phyloP scores from a whole-genome alignment of 768 basidiomycete genomes.

The Termitomyces titanicus region DNA sequence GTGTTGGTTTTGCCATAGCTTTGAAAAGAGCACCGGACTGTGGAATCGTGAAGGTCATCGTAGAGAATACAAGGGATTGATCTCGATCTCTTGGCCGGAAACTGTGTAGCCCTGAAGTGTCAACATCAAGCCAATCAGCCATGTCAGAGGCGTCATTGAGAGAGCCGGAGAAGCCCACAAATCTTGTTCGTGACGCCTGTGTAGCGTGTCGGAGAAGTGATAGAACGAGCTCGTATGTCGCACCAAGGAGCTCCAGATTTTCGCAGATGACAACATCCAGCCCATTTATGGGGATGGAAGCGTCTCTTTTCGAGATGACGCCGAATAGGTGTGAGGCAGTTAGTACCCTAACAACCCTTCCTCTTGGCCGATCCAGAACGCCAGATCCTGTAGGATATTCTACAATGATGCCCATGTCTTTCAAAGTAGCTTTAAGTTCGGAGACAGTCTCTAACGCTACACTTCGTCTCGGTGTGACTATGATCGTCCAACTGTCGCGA shows the following conservation, averaged over 20 bases:
- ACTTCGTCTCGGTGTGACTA: conserved; percentile 59
- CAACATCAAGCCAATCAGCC: conserved; percentile 79
- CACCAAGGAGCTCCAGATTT: conserved; percentile 78
- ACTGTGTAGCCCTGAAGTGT: conserved; percentile 57
- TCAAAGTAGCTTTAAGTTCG: conserved; percentile 42
- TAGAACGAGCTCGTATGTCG: conserved; percentile 79
- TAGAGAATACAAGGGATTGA: conserved; percentile 63
- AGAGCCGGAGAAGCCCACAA: conserved; percentile 74
- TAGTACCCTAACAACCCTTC: conserved; percentile 51
- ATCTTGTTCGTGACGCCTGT: conserved; percentile 60
- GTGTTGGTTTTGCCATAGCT: conserved; percentile 87
- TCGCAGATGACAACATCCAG: conserved; percentile 78
- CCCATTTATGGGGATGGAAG: conserved; percentile 26
- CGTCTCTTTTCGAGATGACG: conserved; percentile 31
- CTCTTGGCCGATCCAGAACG: conserved; percentile 31
- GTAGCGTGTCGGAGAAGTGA: conserved; percentile 66
- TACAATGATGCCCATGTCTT: conserved; percentile 34
- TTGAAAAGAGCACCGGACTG: conserved; percentile 87
- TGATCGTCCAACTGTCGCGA: conserved; percentile 50
- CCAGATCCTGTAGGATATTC: conserved; percentile 31
- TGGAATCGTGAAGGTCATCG: conserved; percentile 80
- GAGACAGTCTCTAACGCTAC: conserved; percentile 53
- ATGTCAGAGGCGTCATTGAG: conserved; percentile 79
- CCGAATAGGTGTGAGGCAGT: conserved; percentile 51
- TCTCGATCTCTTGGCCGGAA: conserved; percentile 85